A percentile compares a stretch with the other conserved stretches of the same genome.
Evolutionary conservation across 1,139 yeast species (phyloP).

Genomic region (Lodderomyces orthopsilosis): DNA sequence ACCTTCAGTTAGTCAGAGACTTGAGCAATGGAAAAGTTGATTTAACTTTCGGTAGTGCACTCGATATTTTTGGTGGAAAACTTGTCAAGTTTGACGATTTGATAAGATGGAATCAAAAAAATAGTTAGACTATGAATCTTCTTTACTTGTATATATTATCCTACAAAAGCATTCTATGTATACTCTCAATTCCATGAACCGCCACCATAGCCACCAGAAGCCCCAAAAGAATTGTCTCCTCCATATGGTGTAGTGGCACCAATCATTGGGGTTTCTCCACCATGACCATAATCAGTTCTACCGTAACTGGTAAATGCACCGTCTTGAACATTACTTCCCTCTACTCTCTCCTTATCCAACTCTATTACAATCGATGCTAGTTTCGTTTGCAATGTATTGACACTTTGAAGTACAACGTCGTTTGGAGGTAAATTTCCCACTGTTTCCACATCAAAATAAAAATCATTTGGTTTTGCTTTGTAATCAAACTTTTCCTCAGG

Average conservation of each 20-base stretch:
- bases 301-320: conserved; percentile 54
- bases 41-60: conserved; percentile 85
- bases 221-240: conserved; percentile 39
- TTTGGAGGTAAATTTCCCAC: conserved; percentile 87
- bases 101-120: conserved; percentile 60
- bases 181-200: conserved; percentile 14
- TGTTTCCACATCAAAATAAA: conserved; percentile 87
- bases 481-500: conserved; percentile 88
- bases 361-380: conserved; percentile 88
- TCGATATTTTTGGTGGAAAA: conserved; percentile 91
- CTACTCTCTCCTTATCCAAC: conserved; percentile 59
- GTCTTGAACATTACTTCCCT: conserved; percentile 41
- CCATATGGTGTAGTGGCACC: conserved; percentile 37
- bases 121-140: conserved; percentile 1
- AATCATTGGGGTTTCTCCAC: conserved; percentile 30
- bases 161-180: conserved; percentile 1
- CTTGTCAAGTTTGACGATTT: conserved; percentile 74
- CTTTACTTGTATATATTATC: conserved; percentile 3
- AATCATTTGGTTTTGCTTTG: conserved; percentile 74
- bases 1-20: conserved; percentile 59
- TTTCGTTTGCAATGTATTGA: conserved; percentile 82
- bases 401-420: conserved; percentile 81
- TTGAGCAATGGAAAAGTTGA: conserved; percentile 84
- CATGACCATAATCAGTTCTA: conserved; percentile 38
- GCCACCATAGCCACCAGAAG: conserved; percentile 5